Evolutionary conservation across 139 green algal genomes (phyloP).

Genomic region (Chlorella ohadii): DNA sequence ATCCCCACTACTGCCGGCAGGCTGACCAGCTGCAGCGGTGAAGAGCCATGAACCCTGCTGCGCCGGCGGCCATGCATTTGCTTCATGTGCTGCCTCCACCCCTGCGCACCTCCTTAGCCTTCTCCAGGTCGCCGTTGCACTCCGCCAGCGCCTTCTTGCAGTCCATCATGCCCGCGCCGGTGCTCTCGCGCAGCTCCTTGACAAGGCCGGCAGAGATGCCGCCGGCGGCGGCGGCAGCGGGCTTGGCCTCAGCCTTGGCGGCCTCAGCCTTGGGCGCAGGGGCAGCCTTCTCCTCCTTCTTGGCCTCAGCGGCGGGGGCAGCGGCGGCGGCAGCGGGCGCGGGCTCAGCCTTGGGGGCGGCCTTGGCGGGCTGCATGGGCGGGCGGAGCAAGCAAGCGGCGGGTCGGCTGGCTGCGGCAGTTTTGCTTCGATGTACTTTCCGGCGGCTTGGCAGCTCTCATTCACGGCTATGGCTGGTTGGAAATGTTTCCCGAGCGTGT

Average conservation of each 20-base stretch:
- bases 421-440: too few relatives aligned
- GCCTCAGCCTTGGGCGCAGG: neutral
- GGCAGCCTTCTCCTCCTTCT: conserved; percentile 25
- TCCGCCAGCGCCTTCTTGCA: conserved; percentile 98
- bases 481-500: too few relatives aligned
- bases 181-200: conserved; percentile 86
- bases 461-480: too few relatives aligned
- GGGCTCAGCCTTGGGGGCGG: neutral
- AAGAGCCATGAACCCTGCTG: too few relatives aligned
- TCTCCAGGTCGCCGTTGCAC: conserved; percentile 81
- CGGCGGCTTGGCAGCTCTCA: too few relatives aligned
- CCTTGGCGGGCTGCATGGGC: conserved; percentile 16
- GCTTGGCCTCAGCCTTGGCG: conserved; percentile 41
- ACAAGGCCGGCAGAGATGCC: conserved; percentile 83
- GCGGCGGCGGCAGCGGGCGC: conserved; percentile 34
- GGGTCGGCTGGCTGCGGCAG: neutral
- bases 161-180: conserved; percentile 98
- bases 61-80: too few relatives aligned
- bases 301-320: conserved; percentile 3
- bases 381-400: too few relatives aligned
- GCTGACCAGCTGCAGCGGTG: too few relatives aligned
- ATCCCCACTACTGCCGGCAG: too few relatives aligned
- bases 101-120: conserved; percentile 74
- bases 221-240: conserved; percentile 8
- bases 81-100: neutral